A percentile compares a stretch with the other conserved stretches of the same genome.
Conservation (phyloP, 2,329 filamentous ascomycete genomes). For the Colletotrichum sansevieriae region DNA sequence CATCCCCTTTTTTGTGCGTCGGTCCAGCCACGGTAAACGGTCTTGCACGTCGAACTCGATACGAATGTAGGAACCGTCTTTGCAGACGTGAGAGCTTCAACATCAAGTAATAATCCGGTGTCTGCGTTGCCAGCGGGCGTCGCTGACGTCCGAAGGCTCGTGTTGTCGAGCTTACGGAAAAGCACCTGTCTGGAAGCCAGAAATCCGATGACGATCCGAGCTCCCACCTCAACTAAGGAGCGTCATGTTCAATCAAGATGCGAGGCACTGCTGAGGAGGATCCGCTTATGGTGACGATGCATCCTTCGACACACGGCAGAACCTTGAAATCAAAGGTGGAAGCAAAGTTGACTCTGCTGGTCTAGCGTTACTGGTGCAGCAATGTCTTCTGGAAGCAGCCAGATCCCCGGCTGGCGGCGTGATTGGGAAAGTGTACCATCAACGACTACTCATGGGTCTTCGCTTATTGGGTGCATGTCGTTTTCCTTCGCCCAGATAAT, state of each 20-base stretch:
- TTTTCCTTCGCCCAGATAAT: constrained; percentile 1
- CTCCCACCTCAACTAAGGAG: too few relatives aligned
- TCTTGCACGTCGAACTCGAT: constrained; percentile 12
- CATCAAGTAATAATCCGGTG: neutral
- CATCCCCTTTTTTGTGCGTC: constrained; percentile 38
- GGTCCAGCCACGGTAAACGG: constrained; percentile 21
- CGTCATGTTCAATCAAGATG: too few relatives aligned
- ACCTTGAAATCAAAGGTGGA: neutral
- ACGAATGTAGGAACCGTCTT: constrained; percentile 16
- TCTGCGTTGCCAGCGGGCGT: neutral
- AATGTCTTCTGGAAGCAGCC: constrained; percentile 31
- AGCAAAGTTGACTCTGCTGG: constrained; percentile 23
- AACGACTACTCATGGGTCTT: constrained; percentile 4
- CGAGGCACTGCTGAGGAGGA: too few relatives aligned
- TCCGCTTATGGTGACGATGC: too few relatives aligned
- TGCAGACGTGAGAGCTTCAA: neutral
- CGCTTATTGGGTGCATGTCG: constrained; percentile 1
- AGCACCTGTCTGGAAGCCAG: neutral
- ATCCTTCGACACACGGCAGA: too few relatives aligned
- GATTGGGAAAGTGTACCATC: constrained; percentile 15
- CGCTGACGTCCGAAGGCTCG: neutral
- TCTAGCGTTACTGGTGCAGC: constrained; percentile 30
- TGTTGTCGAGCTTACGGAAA: too few relatives aligned
- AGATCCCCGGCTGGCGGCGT: constrained; percentile 13
- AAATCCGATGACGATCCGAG: neutral